A percentile compares a stretch with the other conserved stretches of the same genome.
Evolutionary conservation across 2,329 filamentous ascomycete species (phyloP).

Genomic region (Paecilomyces dactylethromorphus): DNA sequence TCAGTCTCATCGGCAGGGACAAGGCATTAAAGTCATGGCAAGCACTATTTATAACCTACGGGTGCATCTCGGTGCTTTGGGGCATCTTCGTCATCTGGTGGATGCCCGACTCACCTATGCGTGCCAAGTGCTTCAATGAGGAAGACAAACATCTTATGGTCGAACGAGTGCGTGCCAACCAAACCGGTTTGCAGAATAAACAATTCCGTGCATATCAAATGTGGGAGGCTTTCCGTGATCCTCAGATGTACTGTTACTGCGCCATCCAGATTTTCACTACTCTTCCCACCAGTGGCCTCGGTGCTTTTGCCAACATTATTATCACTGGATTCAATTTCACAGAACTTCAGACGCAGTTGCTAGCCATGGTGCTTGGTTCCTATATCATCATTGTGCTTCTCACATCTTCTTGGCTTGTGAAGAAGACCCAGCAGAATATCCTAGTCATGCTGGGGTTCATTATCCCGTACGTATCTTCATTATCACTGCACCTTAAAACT

Average conservation of each 20-base stretch:
- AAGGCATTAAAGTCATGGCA: slow-evolving; percentile 59
- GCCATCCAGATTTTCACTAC: slow-evolving; percentile 65
- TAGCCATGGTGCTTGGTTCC: slow-evolving; percentile 65
- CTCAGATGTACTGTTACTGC: slow-evolving; percentile 60
- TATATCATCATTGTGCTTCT: slow-evolving; percentile 68
- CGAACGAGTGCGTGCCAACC: slow-evolving; percentile 54
- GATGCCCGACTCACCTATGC: slow-evolving; percentile 66
- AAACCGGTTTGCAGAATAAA: slow-evolving; percentile 56
- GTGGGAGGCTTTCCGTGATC: slow-evolving; percentile 55
- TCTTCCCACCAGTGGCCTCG: slow-evolving; percentile 65
- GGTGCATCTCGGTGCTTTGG: slow-evolving; percentile 56
- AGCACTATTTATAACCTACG: slow-evolving; percentile 61
- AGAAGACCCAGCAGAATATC: slow-evolving; percentile 63
- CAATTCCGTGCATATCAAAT: slow-evolving; percentile 49
- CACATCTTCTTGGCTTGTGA: slow-evolving; percentile 60
- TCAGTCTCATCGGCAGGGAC: slow-evolving; percentile 45
- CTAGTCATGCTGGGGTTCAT: slow-evolving; percentile 60
- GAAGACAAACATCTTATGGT: slow-evolving; percentile 59
- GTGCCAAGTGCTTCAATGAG: slow-evolving; percentile 62
- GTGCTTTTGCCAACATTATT: slow-evolving; percentile 68
- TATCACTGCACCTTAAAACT: not conserved
- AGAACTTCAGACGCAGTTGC: slow-evolving; percentile 61
- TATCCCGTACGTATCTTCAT: slow-evolving; percentile 48
- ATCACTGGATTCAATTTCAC: slow-evolving; percentile 64
- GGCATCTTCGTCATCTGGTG: slow-evolving; percentile 58